Base-by-base conservation (phyloP, 768 basidiomycete species). In the Arthromyces matolae region DNA sequence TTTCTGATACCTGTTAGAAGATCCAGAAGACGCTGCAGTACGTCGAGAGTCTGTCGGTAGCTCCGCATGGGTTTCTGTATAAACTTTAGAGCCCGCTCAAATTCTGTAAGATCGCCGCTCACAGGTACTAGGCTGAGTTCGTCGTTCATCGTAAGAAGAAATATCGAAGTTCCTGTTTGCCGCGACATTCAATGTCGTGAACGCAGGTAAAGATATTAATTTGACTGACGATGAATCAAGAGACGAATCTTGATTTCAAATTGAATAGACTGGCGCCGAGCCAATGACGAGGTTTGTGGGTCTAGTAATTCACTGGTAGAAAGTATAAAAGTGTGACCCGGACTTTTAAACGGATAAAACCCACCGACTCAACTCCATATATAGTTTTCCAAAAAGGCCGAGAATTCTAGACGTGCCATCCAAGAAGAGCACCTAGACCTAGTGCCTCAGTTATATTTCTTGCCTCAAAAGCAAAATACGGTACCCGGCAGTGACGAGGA, bases 41-140 rank as follows among this genome's bases (percentile, higher is more conserved):
- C 59, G 5, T 46, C 49, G 22, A 73, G 62, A 5, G 69, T 58
- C 31, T 67, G 59, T 25, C 69, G 64, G 49, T 77, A 78, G 40
- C 69, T 67, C 22, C 59, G 60, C 56, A 76, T 65, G n/a, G 75
- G 75, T 69, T 77, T 77, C 72, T 77, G 29, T 8, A 44, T 10
- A 19, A 12, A 3, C n/a, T 24, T 10, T 32, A n/a, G 10, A 29
- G 23, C 6, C 8, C 5, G 13, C 8, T 10, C 3, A 19, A n/a
- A 34, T 10, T 20, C 47, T 33, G 38, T 3, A 25, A 24, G 14
- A 18, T 16, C 19, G n/a, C n/a, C n/a, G 58, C 73, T 35, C 45
- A 75, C 76, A 8, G 76, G 76, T 16, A 75, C 57, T 2, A 78
- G 64, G 51, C 77, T 75, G 7, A 76, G 58, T 53, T 78, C 76